A percentile compares a stretch with the other conserved stretches of the same genome.
phyloP scores from a whole-genome alignment of 73 alveolate genomes.

The Symbiodinium natans region DNA sequence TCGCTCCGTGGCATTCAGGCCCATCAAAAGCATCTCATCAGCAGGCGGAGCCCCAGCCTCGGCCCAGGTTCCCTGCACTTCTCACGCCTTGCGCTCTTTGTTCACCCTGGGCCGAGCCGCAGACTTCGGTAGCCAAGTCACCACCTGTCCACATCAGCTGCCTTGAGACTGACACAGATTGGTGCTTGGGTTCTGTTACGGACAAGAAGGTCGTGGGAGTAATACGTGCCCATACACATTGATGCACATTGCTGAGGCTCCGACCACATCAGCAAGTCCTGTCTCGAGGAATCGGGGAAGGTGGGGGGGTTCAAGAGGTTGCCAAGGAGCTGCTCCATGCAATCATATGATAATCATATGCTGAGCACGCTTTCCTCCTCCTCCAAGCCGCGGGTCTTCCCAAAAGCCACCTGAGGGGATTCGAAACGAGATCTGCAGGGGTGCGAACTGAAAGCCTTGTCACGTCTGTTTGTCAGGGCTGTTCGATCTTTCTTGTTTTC shows the following conservation, averaged over 20 bases:
- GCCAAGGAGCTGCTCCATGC: no score
- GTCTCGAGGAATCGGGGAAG: no score
- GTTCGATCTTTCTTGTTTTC: no score
- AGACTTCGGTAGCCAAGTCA: slow-evolving; percentile 61
- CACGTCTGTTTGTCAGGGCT: no score
- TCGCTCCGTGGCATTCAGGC: slow-evolving; percentile 60
- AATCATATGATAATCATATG: no score
- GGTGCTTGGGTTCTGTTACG: no score
- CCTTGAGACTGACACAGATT: neutral
- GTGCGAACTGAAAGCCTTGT: no score
- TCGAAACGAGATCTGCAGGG: neutral
- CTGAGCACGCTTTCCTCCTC: neutral
- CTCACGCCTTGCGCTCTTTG: no score
- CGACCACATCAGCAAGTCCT: slow-evolving; percentile 17
- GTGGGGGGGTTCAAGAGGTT: no score
- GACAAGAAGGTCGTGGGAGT: no score
- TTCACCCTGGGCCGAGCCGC: neutral
- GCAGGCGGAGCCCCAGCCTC: slow-evolving; percentile 78
- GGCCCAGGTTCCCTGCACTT: no score
- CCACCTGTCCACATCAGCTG: slow-evolving; percentile 60
- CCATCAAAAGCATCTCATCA: slow-evolving; percentile 51
- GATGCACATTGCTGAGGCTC: neutral
- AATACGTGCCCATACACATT: no score
- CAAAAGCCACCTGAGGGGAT: neutral
- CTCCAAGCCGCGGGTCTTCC: neutral